Evolutionary conservation across 2,329 filamentous ascomycete species (phyloP).

Genomic region (Aspergillus ruber): DNA sequence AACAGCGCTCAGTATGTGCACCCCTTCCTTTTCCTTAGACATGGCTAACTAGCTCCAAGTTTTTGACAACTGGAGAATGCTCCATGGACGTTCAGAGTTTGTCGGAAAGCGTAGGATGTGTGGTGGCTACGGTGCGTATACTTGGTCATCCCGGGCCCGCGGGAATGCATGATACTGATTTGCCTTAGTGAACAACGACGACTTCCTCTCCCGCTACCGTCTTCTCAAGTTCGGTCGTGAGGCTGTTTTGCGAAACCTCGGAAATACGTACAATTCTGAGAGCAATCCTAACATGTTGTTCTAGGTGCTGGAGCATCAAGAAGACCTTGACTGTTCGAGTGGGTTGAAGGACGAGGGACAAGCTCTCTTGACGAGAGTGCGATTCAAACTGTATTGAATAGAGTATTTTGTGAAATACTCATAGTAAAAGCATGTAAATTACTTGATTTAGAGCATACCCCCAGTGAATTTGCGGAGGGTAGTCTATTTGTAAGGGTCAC

Average conservation of each 20-base stretch:
- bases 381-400: too few species aligned
- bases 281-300: slow-evolving; percentile 10
- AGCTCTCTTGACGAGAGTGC: too few species aligned
- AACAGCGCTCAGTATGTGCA: slow-evolving; percentile 60
- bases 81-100: slow-evolving; percentile 81
- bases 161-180: slow-evolving; percentile 6
- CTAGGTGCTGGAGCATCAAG: background rate
- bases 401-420: too few species aligned
- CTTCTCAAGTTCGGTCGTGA: slow-evolving; percentile 57
- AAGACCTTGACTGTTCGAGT: too few species aligned
- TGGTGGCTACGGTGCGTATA: slow-evolving; percentile 74
- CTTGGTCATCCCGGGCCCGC: background rate
- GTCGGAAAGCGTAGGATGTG: slow-evolving; percentile 80
- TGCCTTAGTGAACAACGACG: slow-evolving; percentile 64
- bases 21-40: background rate
- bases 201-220: slow-evolving; percentile 70
- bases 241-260: slow-evolving; percentile 26
- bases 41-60: slow-evolving; percentile 44
- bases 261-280: slow-evolving; percentile 7
- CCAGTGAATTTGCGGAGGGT: background rate
- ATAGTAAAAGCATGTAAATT: too few species aligned
- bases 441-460: background rate
- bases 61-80: slow-evolving; percentile 92
- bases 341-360: too few species aligned
- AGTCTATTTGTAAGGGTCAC: slow-evolving; percentile 13